A percentile compares a stretch with the other conserved stretches of the same genome.
phyloP scores from a whole-genome alignment of 257 asterid genomes.

The Schizonepeta tenuifolia region DNA sequence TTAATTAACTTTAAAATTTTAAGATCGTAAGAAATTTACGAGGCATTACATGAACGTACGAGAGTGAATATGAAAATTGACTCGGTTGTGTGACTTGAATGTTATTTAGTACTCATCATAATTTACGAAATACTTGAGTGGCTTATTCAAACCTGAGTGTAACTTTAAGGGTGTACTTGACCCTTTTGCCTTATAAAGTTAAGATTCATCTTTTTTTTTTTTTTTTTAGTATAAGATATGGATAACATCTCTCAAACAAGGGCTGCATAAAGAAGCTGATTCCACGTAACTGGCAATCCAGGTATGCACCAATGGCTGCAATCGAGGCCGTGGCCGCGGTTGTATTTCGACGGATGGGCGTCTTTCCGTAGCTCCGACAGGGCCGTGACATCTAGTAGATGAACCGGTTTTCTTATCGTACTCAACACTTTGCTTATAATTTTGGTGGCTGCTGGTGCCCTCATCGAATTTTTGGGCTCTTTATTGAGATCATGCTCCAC shows the following conservation, averaged over 20 bases:
- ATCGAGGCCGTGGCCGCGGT: conserved; percentile 42
- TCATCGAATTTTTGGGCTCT: conserved; percentile 42
- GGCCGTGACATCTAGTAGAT: conserved; percentile 57
- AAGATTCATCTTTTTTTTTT: no score
- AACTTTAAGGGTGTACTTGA: no score
- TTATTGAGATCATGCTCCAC: conserved; percentile 31
- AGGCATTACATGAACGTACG: no score
- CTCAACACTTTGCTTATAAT: conserved; percentile 44
- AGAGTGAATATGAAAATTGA: no score
- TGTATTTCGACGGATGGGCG: conserved; percentile 63
- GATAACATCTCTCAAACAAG: conserved; percentile 26
- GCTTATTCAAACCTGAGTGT: no score
- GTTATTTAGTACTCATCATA: no score
- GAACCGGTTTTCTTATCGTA: conserved; percentile 44
- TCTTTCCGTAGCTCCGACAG: conserved; percentile 55
- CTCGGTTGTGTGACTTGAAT: no score
- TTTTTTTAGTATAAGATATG: no score
- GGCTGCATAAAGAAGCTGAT: conserved; percentile 60
- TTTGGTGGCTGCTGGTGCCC: conserved; percentile 32
- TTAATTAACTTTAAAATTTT: no score
- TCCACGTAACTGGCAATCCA: conserved; percentile 78
- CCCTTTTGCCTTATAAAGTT: no score
- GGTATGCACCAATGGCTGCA: conserved; percentile 77
- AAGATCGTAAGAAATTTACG: no score
- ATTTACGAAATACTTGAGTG: no score